Evolutionary conservation across 805 yeast species (phyloP), one percentile per base, ranked within the genome.

Genomic region (Wickerhamiella sorbophila): DNA sequence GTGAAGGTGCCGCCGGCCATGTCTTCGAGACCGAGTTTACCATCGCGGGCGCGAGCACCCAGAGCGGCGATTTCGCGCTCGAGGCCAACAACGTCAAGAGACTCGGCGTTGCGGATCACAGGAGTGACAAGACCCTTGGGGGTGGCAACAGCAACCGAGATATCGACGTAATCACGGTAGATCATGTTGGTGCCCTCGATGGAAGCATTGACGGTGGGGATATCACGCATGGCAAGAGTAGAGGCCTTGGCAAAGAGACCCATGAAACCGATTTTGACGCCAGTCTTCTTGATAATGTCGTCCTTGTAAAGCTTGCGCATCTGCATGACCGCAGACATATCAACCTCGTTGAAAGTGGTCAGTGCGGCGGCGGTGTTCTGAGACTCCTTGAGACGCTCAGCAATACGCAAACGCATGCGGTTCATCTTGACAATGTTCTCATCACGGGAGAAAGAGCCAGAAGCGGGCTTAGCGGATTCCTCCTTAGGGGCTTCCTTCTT

Each of bases 1-100:
- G 98, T 91, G 73, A 91, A 87, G 46, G 97, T 87, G 65, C 98
- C 98, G 64, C 98, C 98, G 47, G 95, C 75, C 97, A 91, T 88
- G 65, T 91, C 98, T 71, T 91, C 98, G 51, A 91, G 67, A 43
- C 96, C 84, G 60, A 91, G 74, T 69, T 91, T 87, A 59, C 91
- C 91, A 62, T 88, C 97, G 66, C 97, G 83, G 49, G 98, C 98
- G 70, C 85, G 88, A 60, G 69, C 70, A 66, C 96, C 91, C 57
- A 91, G 71, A 53, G 67, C 65, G 43, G 75, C 61, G 52, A 91
- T 88, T 65, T 84, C 95, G 55, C 77, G 65, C 69, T 91, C 98
- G 51, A 91, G 79, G 50, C 82, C 96, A 56, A 91, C 68, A 38
- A 91, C 82, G 37, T 85, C 74, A 52, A 82, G 67, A 22, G 94